Evolutionary conservation across 306 rosid genomes (phyloP).

Genomic region (Acacia confusa): DNA sequence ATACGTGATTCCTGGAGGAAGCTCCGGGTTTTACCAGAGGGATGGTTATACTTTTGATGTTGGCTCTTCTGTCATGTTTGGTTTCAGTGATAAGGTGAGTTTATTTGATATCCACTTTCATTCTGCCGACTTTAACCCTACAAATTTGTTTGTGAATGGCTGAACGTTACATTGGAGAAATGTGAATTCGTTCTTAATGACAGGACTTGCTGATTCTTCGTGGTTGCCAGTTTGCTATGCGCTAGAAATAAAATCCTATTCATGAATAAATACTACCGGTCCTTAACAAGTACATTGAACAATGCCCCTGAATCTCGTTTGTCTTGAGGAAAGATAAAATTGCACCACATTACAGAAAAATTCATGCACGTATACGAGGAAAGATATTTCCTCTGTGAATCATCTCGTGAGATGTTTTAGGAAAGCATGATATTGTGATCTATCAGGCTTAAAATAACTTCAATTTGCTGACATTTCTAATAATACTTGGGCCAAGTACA

Average conservation of each 20-base stretch:
- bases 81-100: conserved; percentile 92
- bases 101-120: not conserved
- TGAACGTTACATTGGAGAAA: conserved; percentile 4
- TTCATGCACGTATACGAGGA: not conserved
- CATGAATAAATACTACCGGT: not conserved
- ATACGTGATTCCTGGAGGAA: conserved; percentile 97
- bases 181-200: conserved; percentile 4
- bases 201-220: conserved; percentile 16
- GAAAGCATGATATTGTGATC: conserved; percentile 17
- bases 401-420: not conserved
- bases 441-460: conserved; percentile 11
- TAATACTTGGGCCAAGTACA: conserved; percentile 4
- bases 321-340: not conserved
- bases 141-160: conserved; percentile 7
- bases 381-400: conserved; percentile 14
- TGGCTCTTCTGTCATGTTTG: conserved; percentile 97
- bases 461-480: conserved; percentile 13
- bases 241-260: not conserved
- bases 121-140: conserved; percentile 3
- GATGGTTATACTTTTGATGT: conserved; percentile 95
- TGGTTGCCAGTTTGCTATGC: conserved; percentile 12
- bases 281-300: not conserved
- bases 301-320: not conserved
- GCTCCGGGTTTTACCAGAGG: conserved; percentile 88
- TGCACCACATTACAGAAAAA: not conserved